Evolutionary conservation across 192 early-diverging fungal species (phyloP), one percentile per base, ranked within the genome.

Genomic region (Coemansia asiatica): DNA sequence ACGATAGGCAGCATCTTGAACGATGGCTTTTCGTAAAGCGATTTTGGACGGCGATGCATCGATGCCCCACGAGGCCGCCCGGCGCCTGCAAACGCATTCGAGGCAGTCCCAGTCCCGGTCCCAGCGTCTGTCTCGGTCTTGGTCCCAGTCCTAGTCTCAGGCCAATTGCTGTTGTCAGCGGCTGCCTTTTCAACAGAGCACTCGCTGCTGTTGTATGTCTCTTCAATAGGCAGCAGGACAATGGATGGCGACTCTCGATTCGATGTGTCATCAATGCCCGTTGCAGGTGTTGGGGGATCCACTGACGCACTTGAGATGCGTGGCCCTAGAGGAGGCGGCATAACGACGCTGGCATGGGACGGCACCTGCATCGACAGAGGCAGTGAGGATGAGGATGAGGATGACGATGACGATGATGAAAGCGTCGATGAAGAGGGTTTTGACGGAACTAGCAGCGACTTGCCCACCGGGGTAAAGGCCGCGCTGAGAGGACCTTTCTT

Each of bases 11-110:
- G 60, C 9, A 27, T 35, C 47, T 53, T 67, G 27, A n/a, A 56
- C 4, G 66, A 40, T 12, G 78, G 25, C 21, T 61, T 60, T 54
- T 76, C 79, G n/a, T 73, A 56, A 15, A 81, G 79, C 60, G 79
- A 81, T 25, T 81, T 75, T 64, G 79, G 74, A 10, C 79, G 69
- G 5, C 38, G 21, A 46, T 58, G 64, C 36, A 27, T 40, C 40
- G 66, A 44, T 25, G 44, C 21, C 29, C 6, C 26, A 0, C 15
- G 61, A 19, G 29, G 25, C 40, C 40, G 40, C 13, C 40, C 16
- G 40, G 13, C 40, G 16, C 40, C 40, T 44, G n/a, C n/a, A n/a
- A n/a, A n/a, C n/a, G n/a, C n/a, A n/a, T n/a, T n/a, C n/a, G n/a
- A n/a, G n/a, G n/a, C 40, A 16, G 9, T 44, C 2, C 0, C 16